Evolutionary conservation across 2,329 filamentous ascomycete species (phyloP).

Genomic region (Colletotrichum costaricense): DNA sequence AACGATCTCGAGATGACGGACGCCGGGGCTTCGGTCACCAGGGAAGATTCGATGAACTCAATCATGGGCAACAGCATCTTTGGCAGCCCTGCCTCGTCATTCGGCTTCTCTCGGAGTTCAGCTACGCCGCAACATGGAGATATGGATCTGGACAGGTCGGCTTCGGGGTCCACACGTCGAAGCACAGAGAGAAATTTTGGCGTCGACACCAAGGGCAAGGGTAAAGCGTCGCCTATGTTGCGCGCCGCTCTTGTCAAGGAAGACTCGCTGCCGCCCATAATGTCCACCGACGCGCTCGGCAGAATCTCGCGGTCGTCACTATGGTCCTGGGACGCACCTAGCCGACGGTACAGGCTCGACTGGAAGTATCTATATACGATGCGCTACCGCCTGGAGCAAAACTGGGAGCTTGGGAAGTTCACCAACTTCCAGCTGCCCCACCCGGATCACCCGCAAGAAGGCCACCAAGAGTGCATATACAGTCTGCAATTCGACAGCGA

Average conservation of each 20-base stretch:
- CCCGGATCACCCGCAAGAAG: constrained; percentile 81
- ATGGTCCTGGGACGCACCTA: constrained; percentile 62
- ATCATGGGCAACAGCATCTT: constrained; percentile 40
- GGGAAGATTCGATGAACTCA: constrained; percentile 40
- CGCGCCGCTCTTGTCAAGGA: constrained; percentile 39
- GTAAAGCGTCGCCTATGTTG: constrained; percentile 30
- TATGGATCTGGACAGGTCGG: constrained; percentile 49
- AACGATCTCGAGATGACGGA: constrained; percentile 60
- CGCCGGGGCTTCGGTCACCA: constrained; percentile 40
- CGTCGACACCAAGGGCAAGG: constrained; percentile 47
- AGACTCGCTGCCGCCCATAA: constrained; percentile 44
- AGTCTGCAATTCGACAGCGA: constrained; percentile 89
- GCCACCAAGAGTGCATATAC: constrained; percentile 93
- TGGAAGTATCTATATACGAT: constrained; percentile 96
- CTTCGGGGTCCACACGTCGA: constrained; percentile 43
- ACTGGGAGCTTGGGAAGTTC: constrained; percentile 88
- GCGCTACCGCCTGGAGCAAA: constrained; percentile 84
- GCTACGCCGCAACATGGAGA: constrained; percentile 36
- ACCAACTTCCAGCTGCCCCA: constrained; percentile 92
- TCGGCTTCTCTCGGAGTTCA: constrained; percentile 8
- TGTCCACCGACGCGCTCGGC: constrained; percentile 42
- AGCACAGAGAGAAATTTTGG: constrained; percentile 44
- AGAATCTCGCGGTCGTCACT: constrained; percentile 56
- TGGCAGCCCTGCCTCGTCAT: constrained; percentile 39
- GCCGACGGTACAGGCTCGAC: constrained; percentile 74